These are phyloP conservation scores for Fragosphaeria purpurea DNA, from an alignment of 2,329 filamentous ascomycete species.

Conservation along the genomic window DNA sequence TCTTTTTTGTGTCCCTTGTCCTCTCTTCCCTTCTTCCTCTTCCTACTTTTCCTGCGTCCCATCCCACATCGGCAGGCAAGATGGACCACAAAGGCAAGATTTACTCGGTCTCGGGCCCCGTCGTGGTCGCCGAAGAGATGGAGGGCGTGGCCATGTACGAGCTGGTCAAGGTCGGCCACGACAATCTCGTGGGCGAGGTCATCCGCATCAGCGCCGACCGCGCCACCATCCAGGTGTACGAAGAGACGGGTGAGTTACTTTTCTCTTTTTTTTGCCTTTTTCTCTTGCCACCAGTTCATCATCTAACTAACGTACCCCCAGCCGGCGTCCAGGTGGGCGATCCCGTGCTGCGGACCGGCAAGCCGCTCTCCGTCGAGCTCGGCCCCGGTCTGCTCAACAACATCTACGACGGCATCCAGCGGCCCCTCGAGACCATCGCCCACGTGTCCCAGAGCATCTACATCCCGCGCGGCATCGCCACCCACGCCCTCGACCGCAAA, in stretches of 20 bases:
- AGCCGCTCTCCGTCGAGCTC: slow-evolving; percentile 94
- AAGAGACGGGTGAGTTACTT: slow-evolving; percentile 74
- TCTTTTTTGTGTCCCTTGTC: background rate
- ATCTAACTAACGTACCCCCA: slow-evolving; percentile 22
- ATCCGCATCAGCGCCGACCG: slow-evolving; percentile 95
- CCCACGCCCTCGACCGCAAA: slow-evolving; percentile 77
- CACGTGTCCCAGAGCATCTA: slow-evolving; percentile 79
- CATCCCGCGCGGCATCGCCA: slow-evolving; percentile 86
- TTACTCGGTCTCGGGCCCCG: slow-evolving; percentile 42
- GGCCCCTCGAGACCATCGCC: slow-evolving; percentile 79
- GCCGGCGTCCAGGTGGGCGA: slow-evolving; percentile 95
- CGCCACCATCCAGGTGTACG: slow-evolving; percentile 97
- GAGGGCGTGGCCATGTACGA: slow-evolving; percentile 99
- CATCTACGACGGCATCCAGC: slow-evolving; percentile 98
- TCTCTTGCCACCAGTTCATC: background rate
- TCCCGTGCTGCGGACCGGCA: slow-evolving; percentile 80
- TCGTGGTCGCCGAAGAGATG: slow-evolving; percentile 97
- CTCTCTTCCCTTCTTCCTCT: background rate
- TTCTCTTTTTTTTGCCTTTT: background rate
- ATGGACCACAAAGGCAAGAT: slow-evolving; percentile 16
- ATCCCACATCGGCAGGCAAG: background rate
- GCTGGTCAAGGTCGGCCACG: slow-evolving; percentile 86
- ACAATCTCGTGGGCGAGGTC: slow-evolving; percentile 89
- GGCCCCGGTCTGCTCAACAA: slow-evolving; percentile 96
- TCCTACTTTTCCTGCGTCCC: background rate